Conservation (phyloP, 306 rosid species). For the Cyamopsis tetragonoloba region DNA sequence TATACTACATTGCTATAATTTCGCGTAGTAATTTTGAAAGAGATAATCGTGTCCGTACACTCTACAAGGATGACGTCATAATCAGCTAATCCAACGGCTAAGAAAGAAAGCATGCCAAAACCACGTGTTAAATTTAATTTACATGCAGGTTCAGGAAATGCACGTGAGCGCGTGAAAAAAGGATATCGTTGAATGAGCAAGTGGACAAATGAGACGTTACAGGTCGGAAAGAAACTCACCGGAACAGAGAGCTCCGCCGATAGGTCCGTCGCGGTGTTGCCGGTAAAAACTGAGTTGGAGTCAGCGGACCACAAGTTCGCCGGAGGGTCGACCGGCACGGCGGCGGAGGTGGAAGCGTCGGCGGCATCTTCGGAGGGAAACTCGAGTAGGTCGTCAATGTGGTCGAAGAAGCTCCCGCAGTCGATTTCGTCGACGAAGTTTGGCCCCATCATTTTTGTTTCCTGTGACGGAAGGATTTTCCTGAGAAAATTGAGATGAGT, state of each 20-base stretch:
- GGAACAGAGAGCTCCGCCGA: slow-evolving; percentile 78
- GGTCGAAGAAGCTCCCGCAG: slow-evolving; percentile 78
- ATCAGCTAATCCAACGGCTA: neutral
- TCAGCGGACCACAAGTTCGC: slow-evolving; percentile 43
- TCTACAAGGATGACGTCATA: too few species aligned
- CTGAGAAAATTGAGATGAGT: slow-evolving; percentile 22
- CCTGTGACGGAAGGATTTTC: neutral
- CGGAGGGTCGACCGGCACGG: slow-evolving; percentile 1
- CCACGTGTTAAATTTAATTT: neutral
- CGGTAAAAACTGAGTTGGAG: slow-evolving; percentile 43
- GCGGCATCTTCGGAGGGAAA: slow-evolving; percentile 49
- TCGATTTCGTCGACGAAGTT: slow-evolving; percentile 61
- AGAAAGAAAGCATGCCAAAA: neutral
- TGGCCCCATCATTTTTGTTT: slow-evolving; percentile 25
- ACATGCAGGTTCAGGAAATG: neutral
- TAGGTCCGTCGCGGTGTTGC: slow-evolving; percentile 45
- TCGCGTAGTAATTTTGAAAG: too few species aligned
- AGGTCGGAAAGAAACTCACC: slow-evolving; percentile 37
- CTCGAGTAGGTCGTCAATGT: slow-evolving; percentile 77
- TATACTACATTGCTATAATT: too few species aligned
- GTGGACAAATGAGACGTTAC: neutral
- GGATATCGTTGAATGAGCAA: neutral
- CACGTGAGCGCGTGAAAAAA: neutral
- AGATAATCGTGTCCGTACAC: too few species aligned
- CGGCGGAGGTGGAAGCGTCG: neutral